phyloP scores from a whole-genome alignment of 768 basidiomycete species.

The Leccinum longicurvipes region DNA sequence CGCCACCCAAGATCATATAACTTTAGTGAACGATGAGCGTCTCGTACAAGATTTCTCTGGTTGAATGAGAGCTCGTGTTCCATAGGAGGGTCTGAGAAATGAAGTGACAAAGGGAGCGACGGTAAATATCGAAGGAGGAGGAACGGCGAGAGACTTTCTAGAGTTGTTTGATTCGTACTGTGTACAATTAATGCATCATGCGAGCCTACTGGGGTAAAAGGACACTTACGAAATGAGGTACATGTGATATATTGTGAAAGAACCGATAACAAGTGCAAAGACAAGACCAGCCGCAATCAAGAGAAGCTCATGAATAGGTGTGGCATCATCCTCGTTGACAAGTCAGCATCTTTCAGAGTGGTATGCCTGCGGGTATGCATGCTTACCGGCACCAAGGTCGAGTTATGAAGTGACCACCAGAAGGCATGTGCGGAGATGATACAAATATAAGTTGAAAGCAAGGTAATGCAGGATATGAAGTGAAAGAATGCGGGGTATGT shows the following conservation, averaged over 20 bases:
- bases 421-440: conserved; percentile 51
- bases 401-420: conserved; percentile 63
- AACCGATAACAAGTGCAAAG: conserved; percentile 65
- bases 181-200: not conserved
- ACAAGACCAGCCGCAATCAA: conserved; percentile 57
- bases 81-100: conserved; percentile 64
- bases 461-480: conserved; percentile 61
- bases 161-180: conserved; percentile 84
- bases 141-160: conserved; percentile 75
- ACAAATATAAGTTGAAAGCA: conserved; percentile 62
- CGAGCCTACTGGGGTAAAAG: not conserved
- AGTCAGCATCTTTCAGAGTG: conserved; percentile 1
- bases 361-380: not conserved
- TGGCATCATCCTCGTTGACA: conserved; percentile 49
- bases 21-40: conserved; percentile 57
- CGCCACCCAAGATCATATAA: conserved; percentile 75
- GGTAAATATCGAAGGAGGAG: conserved; percentile 69
- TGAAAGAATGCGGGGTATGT: conserved; percentile 84
- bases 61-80: conserved; percentile 66
- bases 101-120: conserved; percentile 44
- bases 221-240: conserved; percentile 67
- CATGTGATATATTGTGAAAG: conserved; percentile 72
- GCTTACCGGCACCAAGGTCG: conserved; percentile 54
- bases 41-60: conserved; percentile 64
- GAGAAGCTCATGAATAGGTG: conserved; percentile 69